Base-by-base conservation (phyloP, 2,329 filamentous ascomycete species). In the Neonectria sp. region DNA sequence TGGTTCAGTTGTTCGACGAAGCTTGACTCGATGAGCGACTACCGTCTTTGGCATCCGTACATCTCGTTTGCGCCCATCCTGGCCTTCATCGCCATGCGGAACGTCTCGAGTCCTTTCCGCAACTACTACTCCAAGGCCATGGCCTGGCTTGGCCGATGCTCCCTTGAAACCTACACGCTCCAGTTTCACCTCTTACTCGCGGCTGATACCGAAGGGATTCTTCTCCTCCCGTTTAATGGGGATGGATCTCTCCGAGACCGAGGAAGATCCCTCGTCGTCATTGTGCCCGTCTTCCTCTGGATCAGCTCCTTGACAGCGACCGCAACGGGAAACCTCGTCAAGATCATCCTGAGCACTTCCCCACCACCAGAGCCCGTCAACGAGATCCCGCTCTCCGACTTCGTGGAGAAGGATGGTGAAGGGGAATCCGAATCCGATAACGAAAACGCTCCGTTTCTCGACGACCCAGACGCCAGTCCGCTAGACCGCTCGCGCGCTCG, bases 171-270 rank as follows among this genome's bases (percentile, higher is more conserved):
- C 1, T 90, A 88, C 68, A 81, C 89, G 1, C 79, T 92, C 45
- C 88, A 91, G 65, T 86, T 86, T 73, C 90, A 92, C 73, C 83
- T 90, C 58, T 89, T 88, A 82, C 83, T 91, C 8, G 88, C 88
- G 1, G 87, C 85, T 6, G 88, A 91, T 70, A 85, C 86, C 4
- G 85, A 84, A 46, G 87, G 86, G 0, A 73, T 87, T 5, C 60
- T 75, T 3, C 55, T 76, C 6, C 68, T 75, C 4, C 64, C 62
- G 7, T 75, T 75, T 59, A 24, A 63, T n/a, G 72, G 72, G 0
- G 71, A 75, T 1, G 73, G 72, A 1, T 67, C 68, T 11, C 65
- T 75, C 2, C 65, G 60, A 6, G 72, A 75, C 51, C 69, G 73
- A 9, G 75, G 72, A 69, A 75, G 71, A 60, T 66, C 68, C 3